These are phyloP conservation scores for Colletotrichum sp. DNA, from an alignment of 2,329 filamentous ascomycete genomes.

Conservation along the genomic window DNA sequence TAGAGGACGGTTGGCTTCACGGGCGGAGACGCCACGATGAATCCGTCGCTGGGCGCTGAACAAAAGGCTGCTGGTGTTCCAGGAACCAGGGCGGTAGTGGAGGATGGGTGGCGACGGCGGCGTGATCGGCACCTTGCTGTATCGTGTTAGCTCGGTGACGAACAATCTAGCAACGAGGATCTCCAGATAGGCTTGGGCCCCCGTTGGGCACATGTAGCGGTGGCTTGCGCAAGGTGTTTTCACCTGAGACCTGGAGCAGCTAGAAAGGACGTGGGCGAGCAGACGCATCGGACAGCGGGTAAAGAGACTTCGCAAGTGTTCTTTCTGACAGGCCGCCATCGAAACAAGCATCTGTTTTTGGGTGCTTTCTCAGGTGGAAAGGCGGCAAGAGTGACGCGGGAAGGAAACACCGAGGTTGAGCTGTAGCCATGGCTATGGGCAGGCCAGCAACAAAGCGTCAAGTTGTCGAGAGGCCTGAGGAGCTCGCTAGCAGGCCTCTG, in stretches of 20 bases:
- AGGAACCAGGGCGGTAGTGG: background rate
- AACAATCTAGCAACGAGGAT: background rate
- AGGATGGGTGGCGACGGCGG: background rate
- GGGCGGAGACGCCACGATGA: background rate
- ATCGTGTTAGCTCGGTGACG: background rate
- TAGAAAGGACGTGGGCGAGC: background rate
- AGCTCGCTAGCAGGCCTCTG: background rate
- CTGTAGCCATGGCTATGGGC: background rate
- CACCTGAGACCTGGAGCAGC: slow-evolving; percentile 14
- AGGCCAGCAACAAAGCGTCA: background rate
- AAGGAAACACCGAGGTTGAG: background rate
- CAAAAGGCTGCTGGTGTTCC: background rate
- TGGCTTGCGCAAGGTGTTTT: slow-evolving; percentile 7
- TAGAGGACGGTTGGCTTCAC: background rate
- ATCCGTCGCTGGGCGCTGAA: background rate
- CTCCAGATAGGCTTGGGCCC: background rate
- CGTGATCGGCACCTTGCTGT: background rate
- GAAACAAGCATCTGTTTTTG: background rate
- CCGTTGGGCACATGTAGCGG: background rate
- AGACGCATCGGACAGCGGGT: background rate
- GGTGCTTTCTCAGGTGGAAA: background rate
- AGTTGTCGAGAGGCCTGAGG: background rate
- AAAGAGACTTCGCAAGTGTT: background rate
- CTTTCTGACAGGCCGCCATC: slow-evolving; percentile 11
- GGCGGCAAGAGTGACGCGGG: background rate